Base-by-base conservation (phyloP, 257 asterid species). In the Nicotiana tomentosiformis region DNA sequence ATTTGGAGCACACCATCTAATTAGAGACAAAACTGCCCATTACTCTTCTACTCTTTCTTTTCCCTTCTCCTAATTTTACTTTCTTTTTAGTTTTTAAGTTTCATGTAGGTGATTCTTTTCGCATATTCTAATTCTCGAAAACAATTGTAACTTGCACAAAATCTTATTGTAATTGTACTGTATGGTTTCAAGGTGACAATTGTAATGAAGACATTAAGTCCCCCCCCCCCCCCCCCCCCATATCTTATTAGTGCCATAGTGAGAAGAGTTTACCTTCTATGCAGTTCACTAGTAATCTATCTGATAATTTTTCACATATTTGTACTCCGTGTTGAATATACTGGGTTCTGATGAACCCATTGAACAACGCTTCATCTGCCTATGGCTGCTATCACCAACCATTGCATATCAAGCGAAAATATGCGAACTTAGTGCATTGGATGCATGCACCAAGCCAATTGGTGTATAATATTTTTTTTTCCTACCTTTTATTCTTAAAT, bases 1-100 rank as follows among this genome's bases (percentile, higher is more conserved):
- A 69, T 83, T 35, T 93, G 97, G 98, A 92, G 85, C 83, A 81
- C 77, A 37, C 80, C 85, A 49, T 85, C 53, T 15, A 85, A 51
- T 43, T 57, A 82, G 83, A 86, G 58, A 68, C 12, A 12, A 81
- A 60, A 81, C 78, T 65, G 4, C 33, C 68, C 35, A 18, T 37
- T 80, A 30, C 57, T 82, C 23, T 66, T 81, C 6, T 33, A 55
- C 57, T 39, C 3, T 5, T 10, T 16, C 4, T 12, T 53, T 53
- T 53, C 58, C 58, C 7, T 53, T 53, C 4, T 53, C 17, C 58
- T 53, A 16, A 53, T 4, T 53, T 3, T 37, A 37, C 5, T 69
- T 18, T 2, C 61, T 55, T 60, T 72, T 9, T 72, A 60, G 17
- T 72, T 66, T 26, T 66, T 2, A 30, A 30, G 72, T 12, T 66